Base-by-base conservation (phyloP, 2,329 filamentous ascomycete species). In the Penicillium sp. region DNA sequence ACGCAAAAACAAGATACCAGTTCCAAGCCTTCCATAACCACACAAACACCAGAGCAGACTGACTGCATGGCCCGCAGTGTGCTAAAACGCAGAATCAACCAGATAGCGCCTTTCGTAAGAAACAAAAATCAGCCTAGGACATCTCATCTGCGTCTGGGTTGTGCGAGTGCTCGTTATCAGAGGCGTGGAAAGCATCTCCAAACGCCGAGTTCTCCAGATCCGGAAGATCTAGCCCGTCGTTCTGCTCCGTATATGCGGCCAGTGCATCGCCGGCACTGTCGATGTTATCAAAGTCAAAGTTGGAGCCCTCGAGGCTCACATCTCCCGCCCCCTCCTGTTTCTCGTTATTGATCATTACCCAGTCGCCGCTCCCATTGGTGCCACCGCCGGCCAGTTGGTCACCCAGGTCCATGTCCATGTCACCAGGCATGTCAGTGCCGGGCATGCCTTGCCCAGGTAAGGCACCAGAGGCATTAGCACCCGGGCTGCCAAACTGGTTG, bases 171-270 rank as follows among this genome's bases (percentile, higher is more conserved):
- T 74, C 70, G 50, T 72, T 71, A 53, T 79, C 75, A 41, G 77
- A 76, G 13, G 75, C 75, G 55, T 90, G 87, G 70, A 92, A 89
- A 0, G 88, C 88, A 60, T 93, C 87, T 2, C 87, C 88, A 72
- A 93, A 93, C 1, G 87, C 88, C 31, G 85, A 89, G 62, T 90
- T 86, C 41, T 89, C 86, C 75, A 89, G 80, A 55, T 85, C 86
- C 7, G 79, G 81, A 37, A 78, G 66, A 56, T 78, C 77, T 3
- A 77, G 67, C 3, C 71, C 71, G 47, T 77, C 76, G 44, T 80
- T 76, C 12, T 81, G 79, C 13, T 80, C 79, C 37, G 81, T 82
- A 63, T 86, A 89, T 33, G 81, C 80, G 2, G 83, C 83, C 31
- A 89, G 72, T 3, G 84, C 86, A 62, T 89, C 85, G 12, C 84